Conservation (phyloP, 495 filamentous ascomycete species). For the Aspergillus ellipticus region DNA sequence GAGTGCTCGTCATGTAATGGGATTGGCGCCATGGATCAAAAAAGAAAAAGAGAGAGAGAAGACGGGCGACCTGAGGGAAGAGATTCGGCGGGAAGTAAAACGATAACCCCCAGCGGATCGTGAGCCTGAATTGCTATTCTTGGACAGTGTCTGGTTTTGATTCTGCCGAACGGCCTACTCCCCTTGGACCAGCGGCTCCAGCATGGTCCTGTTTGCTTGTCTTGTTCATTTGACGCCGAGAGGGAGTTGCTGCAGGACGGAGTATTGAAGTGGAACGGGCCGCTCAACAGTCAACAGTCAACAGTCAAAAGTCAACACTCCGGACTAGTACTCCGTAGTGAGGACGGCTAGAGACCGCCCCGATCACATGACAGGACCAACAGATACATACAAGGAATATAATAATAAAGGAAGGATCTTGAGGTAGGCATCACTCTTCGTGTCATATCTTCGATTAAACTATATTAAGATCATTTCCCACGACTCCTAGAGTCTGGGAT, state of each 20-base stretch:
- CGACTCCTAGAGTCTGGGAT: conserved; percentile 10
- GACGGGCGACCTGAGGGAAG: neutral
- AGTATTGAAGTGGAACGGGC: neutral
- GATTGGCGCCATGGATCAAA: neutral
- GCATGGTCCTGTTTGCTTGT: neutral
- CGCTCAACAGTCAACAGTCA: neutral
- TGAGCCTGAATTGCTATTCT: neutral
- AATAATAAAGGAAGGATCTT: conserved; percentile 1
- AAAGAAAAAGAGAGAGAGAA: neutral
- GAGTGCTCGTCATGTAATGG: neutral
- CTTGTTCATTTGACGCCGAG: neutral
- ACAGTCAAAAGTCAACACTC: neutral
- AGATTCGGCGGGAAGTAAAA: conserved; percentile 1
- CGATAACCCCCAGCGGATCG: neutral
- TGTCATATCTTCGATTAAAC: conserved; percentile 8
- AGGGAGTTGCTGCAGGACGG: neutral
- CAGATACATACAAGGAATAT: neutral
- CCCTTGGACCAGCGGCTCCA: neutral
- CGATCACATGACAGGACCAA: neutral
- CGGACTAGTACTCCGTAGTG: no score
- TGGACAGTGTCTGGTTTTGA: neutral
- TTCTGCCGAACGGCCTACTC: neutral
- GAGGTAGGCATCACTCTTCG: no score
- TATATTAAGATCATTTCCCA: conserved; percentile 12
- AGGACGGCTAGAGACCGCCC: neutral